Evolutionary conservation across 2,329 filamentous ascomycete genomes (phyloP).

Genomic region (Phoma sp.): DNA sequence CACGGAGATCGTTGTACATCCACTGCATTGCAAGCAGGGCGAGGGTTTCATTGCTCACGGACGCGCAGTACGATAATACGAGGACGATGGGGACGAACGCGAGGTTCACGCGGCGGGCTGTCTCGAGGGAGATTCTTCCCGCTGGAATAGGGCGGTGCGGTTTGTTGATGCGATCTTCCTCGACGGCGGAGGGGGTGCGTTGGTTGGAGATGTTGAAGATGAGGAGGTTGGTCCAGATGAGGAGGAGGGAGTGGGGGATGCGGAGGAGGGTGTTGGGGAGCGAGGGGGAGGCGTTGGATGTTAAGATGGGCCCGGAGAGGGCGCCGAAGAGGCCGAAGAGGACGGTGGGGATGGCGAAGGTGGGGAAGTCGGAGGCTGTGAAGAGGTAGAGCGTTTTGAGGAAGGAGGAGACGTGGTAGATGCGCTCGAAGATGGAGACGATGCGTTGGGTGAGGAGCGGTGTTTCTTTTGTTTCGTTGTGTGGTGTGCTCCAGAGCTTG

Average conservation of each 20-base stretch:
- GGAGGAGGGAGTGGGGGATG: constrained; percentile 11
- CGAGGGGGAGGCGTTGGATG: background rate
- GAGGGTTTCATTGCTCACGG: constrained; percentile 35
- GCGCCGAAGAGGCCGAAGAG: constrained; percentile 24
- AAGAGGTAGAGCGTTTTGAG: constrained; percentile 25
- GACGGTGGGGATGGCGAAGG: constrained; percentile 23
- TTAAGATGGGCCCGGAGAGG: constrained; percentile 20
- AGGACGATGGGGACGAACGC: constrained; percentile 18
- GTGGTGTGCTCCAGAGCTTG: background rate
- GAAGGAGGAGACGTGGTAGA: background rate
- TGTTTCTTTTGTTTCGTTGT: background rate
- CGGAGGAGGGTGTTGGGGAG: constrained; percentile 5
- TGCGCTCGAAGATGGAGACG: background rate
- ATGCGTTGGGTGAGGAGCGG: background rate
- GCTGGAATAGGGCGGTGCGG: constrained; percentile 45
- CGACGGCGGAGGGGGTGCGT: constrained; percentile 36
- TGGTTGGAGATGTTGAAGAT: constrained; percentile 53
- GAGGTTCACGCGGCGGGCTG: constrained; percentile 3
- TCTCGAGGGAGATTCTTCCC: constrained; percentile 27
- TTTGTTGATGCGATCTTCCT: constrained; percentile 54
- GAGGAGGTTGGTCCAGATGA: constrained; percentile 51
- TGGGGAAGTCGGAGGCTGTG: constrained; percentile 24
- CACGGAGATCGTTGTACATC: constrained; percentile 53
- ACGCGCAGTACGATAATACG: constrained; percentile 21
- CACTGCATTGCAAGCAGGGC: constrained; percentile 47